These are phyloP conservation scores for Saturnispora hagleri DNA, from an alignment of 805 yeast genomes.

Conservation along the genomic window DNA sequence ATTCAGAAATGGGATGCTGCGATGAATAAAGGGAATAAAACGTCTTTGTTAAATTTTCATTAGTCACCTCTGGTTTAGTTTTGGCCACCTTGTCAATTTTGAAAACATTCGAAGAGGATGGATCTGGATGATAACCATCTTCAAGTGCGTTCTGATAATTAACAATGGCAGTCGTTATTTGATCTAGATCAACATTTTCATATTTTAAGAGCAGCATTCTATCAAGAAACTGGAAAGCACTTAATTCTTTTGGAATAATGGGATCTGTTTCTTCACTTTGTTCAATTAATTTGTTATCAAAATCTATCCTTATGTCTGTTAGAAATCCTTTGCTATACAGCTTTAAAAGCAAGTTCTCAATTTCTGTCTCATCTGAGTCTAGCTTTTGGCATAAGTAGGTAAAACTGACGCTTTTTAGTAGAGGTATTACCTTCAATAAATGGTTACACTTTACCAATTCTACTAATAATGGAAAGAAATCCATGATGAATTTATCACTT, in stretches of 20 bases:
- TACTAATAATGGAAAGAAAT: conserved; percentile 20
- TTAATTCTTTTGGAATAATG: neutral
- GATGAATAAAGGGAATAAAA: neutral
- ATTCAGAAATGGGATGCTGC: neutral
- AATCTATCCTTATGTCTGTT: conserved; percentile 19
- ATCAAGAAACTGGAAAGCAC: conserved; percentile 3
- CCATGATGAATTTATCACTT: conserved; percentile 13
- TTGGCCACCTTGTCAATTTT: neutral
- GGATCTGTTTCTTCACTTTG: conserved; percentile 1
- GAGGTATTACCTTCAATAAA: conserved; percentile 15
- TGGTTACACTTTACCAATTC: conserved; percentile 21
- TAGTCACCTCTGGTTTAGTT: neutral
- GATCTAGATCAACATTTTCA: neutral
- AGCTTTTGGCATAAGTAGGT: conserved; percentile 15
- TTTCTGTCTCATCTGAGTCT: conserved; percentile 12
- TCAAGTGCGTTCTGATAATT: neutral
- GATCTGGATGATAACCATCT: neutral
- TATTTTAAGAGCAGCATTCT: neutral
- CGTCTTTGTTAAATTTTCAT: neutral
- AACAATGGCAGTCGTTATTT: neutral
- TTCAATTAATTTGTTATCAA: conserved; percentile 16
- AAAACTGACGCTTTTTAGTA: conserved; percentile 20
- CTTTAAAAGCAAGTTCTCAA: conserved; percentile 21
- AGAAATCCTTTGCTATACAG: conserved; percentile 21
- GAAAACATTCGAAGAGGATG: neutral